Base-by-base conservation (phyloP, 768 basidiomycete genomes). In the Pulveroboletus ravenelii region DNA sequence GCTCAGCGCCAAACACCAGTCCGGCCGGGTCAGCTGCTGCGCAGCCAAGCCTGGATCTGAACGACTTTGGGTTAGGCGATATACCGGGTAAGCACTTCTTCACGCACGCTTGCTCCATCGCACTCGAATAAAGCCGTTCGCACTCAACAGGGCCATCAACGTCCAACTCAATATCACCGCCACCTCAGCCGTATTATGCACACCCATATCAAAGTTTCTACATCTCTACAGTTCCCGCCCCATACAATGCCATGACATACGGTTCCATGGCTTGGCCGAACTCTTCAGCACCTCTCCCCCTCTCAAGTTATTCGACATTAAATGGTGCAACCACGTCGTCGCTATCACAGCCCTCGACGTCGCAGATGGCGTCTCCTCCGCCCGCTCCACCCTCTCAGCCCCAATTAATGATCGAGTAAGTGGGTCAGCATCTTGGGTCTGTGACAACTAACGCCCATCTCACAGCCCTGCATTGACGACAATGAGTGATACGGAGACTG, bases 281-380 rank as follows among this genome's bases (percentile, higher is more conserved):
- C 17, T 61, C 72, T 8, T 63, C 70, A 2, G 60, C 66, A 25
- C 67, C 71, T 12, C 45, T 88, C 1, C 87, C 87, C 0, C 64
- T 89, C 27, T 88, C 87, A 13, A 81, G 70, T 52, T 89, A 88
- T 53, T 89, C 88, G n/a, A 80, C 81, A 41, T 68, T 89, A 42
- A 87, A 89, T 63, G 86, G 85, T 14, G 85, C 87, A n/a, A 86
- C 84, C 10, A 78, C 72, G 1, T 68, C 76, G 14, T 66, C 74
- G 31, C 61, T 73, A 10, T 51, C 62, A 13, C 66, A 63, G 43
- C 18, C 57, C 17, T 55, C 71, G 37, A 45, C 65, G 6, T 63
- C 71, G 10, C 62, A 70, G 32, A 50, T 63, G 38, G 44, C 61
- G 3, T 69, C 72, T 27, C 51, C 68, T 6, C 55, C 57, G 39